Evolutionary conservation across 179 eudicot genomes (phyloP).

Genomic region (Pouteria campechiana): DNA sequence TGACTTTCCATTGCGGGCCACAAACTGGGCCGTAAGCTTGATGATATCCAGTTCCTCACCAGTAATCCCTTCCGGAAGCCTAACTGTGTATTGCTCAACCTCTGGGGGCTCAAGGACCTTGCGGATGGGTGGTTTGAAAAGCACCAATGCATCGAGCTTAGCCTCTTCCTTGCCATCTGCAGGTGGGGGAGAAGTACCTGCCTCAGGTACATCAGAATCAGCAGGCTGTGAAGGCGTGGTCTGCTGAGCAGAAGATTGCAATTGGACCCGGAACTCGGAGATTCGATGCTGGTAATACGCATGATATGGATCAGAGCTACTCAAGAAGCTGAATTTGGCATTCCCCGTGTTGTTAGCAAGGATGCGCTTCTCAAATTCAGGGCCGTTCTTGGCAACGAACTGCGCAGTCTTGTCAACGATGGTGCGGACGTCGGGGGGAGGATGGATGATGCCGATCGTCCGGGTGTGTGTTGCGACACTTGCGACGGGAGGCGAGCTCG

Average conservation of each 20-base stretch:
- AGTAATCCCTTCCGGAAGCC: constrained; percentile 91
- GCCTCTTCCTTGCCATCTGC: constrained; percentile 28
- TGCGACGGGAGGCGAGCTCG: constrained; percentile 24
- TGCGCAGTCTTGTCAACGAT: constrained; percentile 83
- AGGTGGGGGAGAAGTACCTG: constrained; percentile 21
- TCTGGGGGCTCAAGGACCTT: constrained; percentile 91
- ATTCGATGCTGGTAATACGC: constrained; percentile 85
- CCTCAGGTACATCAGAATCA: constrained; percentile 29
- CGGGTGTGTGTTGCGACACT: constrained; percentile 69
- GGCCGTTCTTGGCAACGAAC: constrained; percentile 87
- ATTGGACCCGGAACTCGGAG: constrained; percentile 62
- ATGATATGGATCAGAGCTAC: constrained; percentile 80
- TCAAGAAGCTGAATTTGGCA: constrained; percentile 72
- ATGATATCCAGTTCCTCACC: constrained; percentile 92
- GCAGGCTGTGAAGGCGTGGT: constrained; percentile 21
- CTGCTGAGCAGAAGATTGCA: constrained; percentile 30
- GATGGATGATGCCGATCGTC: constrained; percentile 82
- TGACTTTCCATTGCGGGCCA: constrained; percentile 81
- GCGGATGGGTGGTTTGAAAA: constrained; percentile 53
- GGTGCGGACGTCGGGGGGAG: constrained; percentile 82
- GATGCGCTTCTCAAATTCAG: constrained; percentile 82
- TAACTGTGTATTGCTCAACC: constrained; percentile 80
- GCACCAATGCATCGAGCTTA: constrained; percentile 63
- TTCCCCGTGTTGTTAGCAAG: constrained; percentile 70
- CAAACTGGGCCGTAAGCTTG: constrained; percentile 88